Base-by-base conservation (phyloP, 306 rosid species). In the Casuarina equisetifolia region DNA sequence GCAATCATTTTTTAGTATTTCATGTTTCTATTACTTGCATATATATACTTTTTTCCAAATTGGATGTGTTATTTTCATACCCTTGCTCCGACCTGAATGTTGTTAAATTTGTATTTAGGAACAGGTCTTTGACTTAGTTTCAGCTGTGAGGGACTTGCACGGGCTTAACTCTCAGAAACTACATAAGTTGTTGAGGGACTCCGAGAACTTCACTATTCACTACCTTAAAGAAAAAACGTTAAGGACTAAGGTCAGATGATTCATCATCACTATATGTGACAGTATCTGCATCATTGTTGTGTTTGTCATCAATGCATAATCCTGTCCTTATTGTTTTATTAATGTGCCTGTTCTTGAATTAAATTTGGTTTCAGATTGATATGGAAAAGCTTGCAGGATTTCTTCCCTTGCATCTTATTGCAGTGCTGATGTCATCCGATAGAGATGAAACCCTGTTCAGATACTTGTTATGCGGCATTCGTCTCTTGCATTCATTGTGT, bases 401-500 rank as follows among this genome's bases (percentile, higher is more conserved):
- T 80, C 97, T 94, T 84, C 93, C 98, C 8, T 82, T 88, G 83
- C 97, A 94, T 84, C 93, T 94, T 78, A 84, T 78, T 85, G 81
- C 92, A 58, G 82, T 84, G 70, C 82, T 92, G 48, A 84, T 89
- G 67, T 80, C 93, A 70, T 68, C 92, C 67, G 82, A 86, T 39
- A 84, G 81, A 82, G 84, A 88, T 76, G 98, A 90, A 81, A 81
- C 86, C 74, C 35, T 78, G 74, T 86, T 83, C 79, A 92, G 78
- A 82, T 89, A 92, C 86, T 82, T 92, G 80, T 78, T 89, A 76
- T 79, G 88, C 72, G 97, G 97, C 38, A 79, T 90, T 69, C 92
- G 98, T 50, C 93, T 94, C 59, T 85, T 94, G 88, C 91, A 92
- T 81, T 87, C 98, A 82, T 85, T 90, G 79, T 94, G 92, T 78